Conservation (phyloP, 208 protist genomes). For the Crithidia bombi region DNA sequence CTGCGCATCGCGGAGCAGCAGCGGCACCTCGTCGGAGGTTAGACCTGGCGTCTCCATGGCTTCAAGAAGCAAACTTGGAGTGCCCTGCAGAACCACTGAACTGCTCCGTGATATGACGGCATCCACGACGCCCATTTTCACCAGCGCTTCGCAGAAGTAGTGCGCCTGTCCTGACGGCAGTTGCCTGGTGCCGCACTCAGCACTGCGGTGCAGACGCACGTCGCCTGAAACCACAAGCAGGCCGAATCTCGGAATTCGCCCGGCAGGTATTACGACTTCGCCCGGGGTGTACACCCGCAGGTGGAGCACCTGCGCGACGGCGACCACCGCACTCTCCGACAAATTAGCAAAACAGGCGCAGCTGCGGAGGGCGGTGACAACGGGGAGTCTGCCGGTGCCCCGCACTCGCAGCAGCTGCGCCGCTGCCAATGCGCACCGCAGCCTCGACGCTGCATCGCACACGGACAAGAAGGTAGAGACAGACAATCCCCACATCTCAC, state of each 20-base stretch:
- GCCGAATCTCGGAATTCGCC: constrained; percentile 30
- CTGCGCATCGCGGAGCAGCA: constrained; percentile 36
- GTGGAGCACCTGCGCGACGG: constrained; percentile 38
- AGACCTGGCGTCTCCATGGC: constrained; percentile 19
- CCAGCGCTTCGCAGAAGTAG: constrained; percentile 63
- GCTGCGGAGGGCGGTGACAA: constrained; percentile 34
- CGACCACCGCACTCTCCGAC: constrained; percentile 31
- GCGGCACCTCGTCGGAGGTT: constrained; percentile 20
- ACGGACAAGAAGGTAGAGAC: constrained; percentile 26
- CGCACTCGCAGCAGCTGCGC: constrained; percentile 20
- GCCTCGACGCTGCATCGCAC: constrained; percentile 37
- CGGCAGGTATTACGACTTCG: constrained; percentile 36
- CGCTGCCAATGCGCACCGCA: constrained; percentile 36
- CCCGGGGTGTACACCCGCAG: constrained; percentile 46
- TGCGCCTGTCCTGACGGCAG: constrained; percentile 35
- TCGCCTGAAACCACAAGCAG: constrained; percentile 39
- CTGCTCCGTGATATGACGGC: constrained; percentile 44
- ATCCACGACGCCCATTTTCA: constrained; percentile 32
- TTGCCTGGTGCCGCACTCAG: neutral
- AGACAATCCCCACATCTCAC: constrained; percentile 62
- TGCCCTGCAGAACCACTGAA: constrained; percentile 43
- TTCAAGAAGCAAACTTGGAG: constrained; percentile 42
- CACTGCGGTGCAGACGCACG: constrained; percentile 19
- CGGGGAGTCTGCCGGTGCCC: constrained; percentile 9
- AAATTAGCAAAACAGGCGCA: constrained; percentile 46